Percentiles rank a stretch among this genome's conserved stretches.
Conservation (phyloP, 2,329 filamentous ascomycete genomes). For the Periconia macrospinosa region DNA sequence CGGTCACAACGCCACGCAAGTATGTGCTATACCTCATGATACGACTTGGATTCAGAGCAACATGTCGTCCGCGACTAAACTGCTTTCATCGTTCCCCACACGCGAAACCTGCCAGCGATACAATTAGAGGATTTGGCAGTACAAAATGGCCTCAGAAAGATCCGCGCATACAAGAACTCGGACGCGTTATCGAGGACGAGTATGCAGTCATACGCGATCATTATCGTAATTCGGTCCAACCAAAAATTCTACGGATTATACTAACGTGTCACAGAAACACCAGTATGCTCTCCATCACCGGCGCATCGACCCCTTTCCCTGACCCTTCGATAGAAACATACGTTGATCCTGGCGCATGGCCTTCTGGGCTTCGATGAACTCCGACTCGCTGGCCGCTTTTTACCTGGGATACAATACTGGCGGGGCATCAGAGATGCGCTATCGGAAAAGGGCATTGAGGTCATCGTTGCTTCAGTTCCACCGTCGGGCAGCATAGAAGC, state of each 20-base stretch:
- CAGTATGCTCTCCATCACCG: constrained; percentile 20
- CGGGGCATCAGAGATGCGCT: constrained; percentile 64
- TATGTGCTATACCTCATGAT: constrained; percentile 34
- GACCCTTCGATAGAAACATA: constrained; percentile 46
- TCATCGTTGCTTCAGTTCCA: constrained; percentile 63
- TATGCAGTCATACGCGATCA: constrained; percentile 61
- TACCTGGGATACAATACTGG: constrained; percentile 67
- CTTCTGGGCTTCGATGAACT: constrained; percentile 67
- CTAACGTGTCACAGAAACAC: constrained; percentile 34
- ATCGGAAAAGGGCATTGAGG: constrained; percentile 58
- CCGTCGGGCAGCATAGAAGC: constrained; percentile 62
- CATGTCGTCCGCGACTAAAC: constrained; percentile 20
- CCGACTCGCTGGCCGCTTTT: constrained; percentile 53
- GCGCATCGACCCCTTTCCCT: not conserved
- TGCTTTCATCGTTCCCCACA: not conserved
- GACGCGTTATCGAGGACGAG: constrained; percentile 60
- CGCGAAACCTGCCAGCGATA: constrained; percentile 1
- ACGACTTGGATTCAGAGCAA: constrained; percentile 29
- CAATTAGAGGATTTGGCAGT: constrained; percentile 25
- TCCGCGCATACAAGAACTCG: constrained; percentile 55
- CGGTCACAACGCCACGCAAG: constrained; percentile 1
- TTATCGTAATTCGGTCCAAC: constrained; percentile 52
- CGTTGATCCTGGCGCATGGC: constrained; percentile 66
- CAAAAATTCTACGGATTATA: not conserved
- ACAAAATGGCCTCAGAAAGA: constrained; percentile 41